Percentiles rank a stretch among this genome's conserved stretches.
phyloP scores from a whole-genome alignment of 83 land plant species.

The Picea abies region DNA sequence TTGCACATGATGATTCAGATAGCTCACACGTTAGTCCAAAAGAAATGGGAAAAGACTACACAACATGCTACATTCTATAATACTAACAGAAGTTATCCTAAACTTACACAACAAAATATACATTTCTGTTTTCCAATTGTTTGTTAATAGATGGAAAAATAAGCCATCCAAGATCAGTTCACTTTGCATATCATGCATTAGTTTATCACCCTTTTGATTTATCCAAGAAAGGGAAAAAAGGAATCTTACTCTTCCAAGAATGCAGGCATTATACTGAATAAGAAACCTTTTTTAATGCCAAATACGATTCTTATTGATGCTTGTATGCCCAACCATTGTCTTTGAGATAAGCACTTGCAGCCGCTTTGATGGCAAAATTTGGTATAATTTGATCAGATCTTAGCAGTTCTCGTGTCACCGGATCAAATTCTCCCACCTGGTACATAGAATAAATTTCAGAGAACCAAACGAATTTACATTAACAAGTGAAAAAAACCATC shows the following conservation, averaged over 20 bases:
- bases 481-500: background rate
- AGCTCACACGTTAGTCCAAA: background rate
- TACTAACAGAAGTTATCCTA: background rate
- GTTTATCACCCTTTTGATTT: background rate
- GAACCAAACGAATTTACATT: background rate
- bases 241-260: background rate
- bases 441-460: background rate
- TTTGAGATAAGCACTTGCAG: conserved; percentile 37
- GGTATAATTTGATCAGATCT: conserved; percentile 32
- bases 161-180: background rate
- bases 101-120: background rate
- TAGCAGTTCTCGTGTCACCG: conserved; percentile 36
- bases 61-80: background rate
- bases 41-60: background rate
- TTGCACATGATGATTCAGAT: background rate
- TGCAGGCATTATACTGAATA: conserved; percentile 1
- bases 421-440: conserved; percentile 60
- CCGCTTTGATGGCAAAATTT: conserved; percentile 49
- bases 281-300: background rate
- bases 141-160: background rate
- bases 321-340: conserved; percentile 56
- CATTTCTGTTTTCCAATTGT: background rate
- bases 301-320: background rate
- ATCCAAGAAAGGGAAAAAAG: background rate
- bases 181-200: background rate